Base-by-base conservation (phyloP, 352 stramenopile genomes). In the Phytophthora syringae region DNA sequence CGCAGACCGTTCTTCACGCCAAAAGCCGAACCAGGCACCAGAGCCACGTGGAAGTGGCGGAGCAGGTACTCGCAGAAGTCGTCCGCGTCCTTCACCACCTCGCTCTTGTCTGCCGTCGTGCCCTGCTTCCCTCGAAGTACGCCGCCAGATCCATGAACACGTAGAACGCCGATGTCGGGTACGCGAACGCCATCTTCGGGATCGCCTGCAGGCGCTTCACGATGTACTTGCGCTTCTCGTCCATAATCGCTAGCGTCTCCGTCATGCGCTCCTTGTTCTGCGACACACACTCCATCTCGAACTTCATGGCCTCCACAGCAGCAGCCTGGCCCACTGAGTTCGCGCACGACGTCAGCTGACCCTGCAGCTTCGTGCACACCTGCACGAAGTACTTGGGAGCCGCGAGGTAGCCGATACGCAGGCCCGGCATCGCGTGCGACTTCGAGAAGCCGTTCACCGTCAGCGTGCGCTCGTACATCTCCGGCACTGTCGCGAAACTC, bases 371-470 rank as follows among this genome's bases (percentile, higher is more conserved):
- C n/a, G n/a, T n/a, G n/a, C n/a, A n/a, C n/a, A n/a, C n/a, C n/a
- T n/a, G n/a, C n/a, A n/a, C n/a, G n/a, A n/a, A n/a, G n/a, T n/a
- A n/a, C n/a, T n/a, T n/a, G n/a, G n/a, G n/a, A n/a, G n/a, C n/a
- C n/a, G n/a, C n/a, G n/a, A n/a, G n/a, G n/a, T n/a, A n/a, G n/a
- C n/a, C n/a, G n/a, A n/a, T n/a, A n/a, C n/a, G n/a, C 34, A 98
- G 93, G 28, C 97, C 97, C 5, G 96, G 98, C 97, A 99, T 99
- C 30, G 96, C 96, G 69, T 98, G 92, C 25, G 89, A 92, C 83
- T 99, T 99, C 50, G 90, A 98, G 64, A 99, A 99, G 2, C 97
- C 97, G 69, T 99, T 99, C 24, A 99, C 74, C n/a, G 96, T 90
- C 32, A 98, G 76, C 42, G 95, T 99, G 20, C 95, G 81, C 42